Percentiles rank a stretch among this genome's conserved stretches.
phyloP scores from a whole-genome alignment of 768 basidiomycete species.

The Sporobolomyces roseus region DNA sequence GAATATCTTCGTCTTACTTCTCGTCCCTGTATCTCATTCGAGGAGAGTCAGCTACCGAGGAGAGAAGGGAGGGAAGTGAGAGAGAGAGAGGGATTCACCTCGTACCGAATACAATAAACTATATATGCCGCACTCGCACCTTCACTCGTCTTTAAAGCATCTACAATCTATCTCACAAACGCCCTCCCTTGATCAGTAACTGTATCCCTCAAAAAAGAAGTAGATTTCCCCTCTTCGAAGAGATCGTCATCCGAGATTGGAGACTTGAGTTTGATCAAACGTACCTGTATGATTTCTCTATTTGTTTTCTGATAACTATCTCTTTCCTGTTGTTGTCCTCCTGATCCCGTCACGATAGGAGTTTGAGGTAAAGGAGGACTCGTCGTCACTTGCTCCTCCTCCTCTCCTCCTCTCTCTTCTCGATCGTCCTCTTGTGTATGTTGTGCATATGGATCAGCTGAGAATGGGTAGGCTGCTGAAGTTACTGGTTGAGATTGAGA shows the following conservation, averaged over 20 bases:
- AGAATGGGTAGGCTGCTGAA: constrained; percentile 29
- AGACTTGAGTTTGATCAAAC: neutral
- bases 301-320: constrained; percentile 5
- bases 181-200: too few species aligned
- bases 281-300: constrained; percentile 31
- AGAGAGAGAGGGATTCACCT: constrained; percentile 57
- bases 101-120: constrained; percentile 76
- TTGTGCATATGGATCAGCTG: constrained; percentile 28
- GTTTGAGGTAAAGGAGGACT: constrained; percentile 18
- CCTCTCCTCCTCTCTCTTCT: neutral
- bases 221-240: too few species aligned
- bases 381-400: neutral
- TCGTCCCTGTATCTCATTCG: constrained; percentile 56
- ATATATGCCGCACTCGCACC: constrained; percentile 89
- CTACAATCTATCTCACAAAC: constrained; percentile 64
- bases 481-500: neutral
- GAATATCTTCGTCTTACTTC: constrained; percentile 89
- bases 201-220: too few species aligned
- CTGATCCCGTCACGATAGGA: neutral
- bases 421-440: neutral
- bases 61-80: neutral
- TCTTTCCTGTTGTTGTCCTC: neutral
- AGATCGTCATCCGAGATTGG: too few species aligned
- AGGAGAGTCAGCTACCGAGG: neutral
- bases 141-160: constrained; percentile 89